These are phyloP conservation scores for Boletus vinaceobasis DNA, from an alignment of 768 basidiomycete species.

Conservation along the genomic window DNA sequence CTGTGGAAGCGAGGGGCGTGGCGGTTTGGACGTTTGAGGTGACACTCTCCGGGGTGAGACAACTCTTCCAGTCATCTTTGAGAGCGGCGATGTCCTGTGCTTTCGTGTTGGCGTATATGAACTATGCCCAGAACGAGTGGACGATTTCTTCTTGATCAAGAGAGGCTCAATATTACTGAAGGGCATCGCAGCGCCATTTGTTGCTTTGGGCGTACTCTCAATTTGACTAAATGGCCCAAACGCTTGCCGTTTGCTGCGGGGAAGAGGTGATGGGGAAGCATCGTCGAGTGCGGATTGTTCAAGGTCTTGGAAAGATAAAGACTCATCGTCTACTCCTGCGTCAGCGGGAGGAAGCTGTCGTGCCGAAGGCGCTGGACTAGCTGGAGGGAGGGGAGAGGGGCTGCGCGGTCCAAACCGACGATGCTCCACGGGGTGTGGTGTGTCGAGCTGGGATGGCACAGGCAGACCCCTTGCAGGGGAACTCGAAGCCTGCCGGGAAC, in stretches of 20 bases:
- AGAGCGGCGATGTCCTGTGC: conserved; percentile 52
- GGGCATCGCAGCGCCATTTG: conserved; percentile 33
- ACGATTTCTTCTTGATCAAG: conserved; percentile 82
- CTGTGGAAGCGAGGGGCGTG: conserved; percentile 22
- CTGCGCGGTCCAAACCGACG: conserved; percentile 73
- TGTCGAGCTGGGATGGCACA: conserved; percentile 40
- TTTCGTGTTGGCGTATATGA: conserved; percentile 35
- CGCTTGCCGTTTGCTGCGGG: conserved; percentile 69
- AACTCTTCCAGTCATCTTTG: conserved; percentile 40
- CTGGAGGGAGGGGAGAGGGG: conserved; percentile 64
- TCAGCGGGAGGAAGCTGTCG: conserved; percentile 40
- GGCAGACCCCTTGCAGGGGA: conserved; percentile 34
- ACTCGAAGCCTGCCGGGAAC: conserved; percentile 45
- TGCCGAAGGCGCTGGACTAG: conserved; percentile 33
- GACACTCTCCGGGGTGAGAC: conserved; percentile 54
- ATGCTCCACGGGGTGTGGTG: conserved; percentile 50
- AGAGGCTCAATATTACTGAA: conserved; percentile 63
- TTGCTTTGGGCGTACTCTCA: conserved; percentile 51
- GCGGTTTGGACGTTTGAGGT: conserved; percentile 45
- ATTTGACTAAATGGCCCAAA: conserved; percentile 52
- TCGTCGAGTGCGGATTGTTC: conserved; percentile 28
- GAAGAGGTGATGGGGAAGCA: conserved; percentile 48
- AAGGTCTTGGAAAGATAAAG: conserved; percentile 25
- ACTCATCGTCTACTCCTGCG: conserved; percentile 44
- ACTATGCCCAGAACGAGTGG: conserved; percentile 47